Conservation (phyloP, 352 stramenopile genomes). For the Phytophthora pini region DNA sequence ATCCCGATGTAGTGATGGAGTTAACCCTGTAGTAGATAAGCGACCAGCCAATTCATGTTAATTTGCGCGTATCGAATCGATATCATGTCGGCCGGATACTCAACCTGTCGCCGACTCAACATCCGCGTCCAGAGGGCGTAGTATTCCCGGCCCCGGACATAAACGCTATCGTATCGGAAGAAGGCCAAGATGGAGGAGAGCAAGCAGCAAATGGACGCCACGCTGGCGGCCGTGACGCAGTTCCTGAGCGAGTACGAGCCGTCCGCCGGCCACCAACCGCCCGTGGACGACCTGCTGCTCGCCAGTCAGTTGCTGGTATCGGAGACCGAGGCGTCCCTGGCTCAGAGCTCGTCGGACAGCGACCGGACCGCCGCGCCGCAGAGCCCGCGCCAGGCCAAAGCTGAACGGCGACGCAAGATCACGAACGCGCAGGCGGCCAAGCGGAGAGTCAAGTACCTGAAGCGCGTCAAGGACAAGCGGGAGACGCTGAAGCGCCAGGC, state of each 20-base stretch:
- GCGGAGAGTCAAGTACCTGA: slow-evolving; percentile 29
- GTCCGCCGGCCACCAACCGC: background rate
- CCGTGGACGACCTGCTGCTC: slow-evolving; percentile 20
- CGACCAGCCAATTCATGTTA: background rate
- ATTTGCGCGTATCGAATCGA: background rate
- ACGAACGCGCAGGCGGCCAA: slow-evolving; percentile 37
- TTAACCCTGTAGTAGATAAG: slow-evolving; percentile 10
- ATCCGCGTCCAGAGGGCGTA: background rate
- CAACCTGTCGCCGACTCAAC: background rate
- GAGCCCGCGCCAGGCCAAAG: slow-evolving; percentile 1
- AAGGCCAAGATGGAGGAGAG: slow-evolving; percentile 24
- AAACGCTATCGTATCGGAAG: slow-evolving; percentile 8
- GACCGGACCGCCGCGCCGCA: background rate
- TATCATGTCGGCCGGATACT: slow-evolving; percentile 7
- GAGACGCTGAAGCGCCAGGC: slow-evolving; percentile 20
- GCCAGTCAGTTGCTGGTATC: slow-evolving; percentile 24
- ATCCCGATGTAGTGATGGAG: slow-evolving; percentile 5
- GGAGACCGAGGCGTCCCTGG: slow-evolving; percentile 28
- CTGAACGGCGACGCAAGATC: slow-evolving; percentile 31
- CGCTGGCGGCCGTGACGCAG: slow-evolving; percentile 20
- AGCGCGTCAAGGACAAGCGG: slow-evolving; percentile 34
- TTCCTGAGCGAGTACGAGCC: slow-evolving; percentile 33
- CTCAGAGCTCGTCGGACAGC: slow-evolving; percentile 13
- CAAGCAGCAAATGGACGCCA: slow-evolving; percentile 31
- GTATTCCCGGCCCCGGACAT: slow-evolving; percentile 9